A percentile compares a stretch with the other conserved stretches of the same genome.
Conservation (phyloP, 1,139 yeast genomes). For the Pichia norvegensis region DNA sequence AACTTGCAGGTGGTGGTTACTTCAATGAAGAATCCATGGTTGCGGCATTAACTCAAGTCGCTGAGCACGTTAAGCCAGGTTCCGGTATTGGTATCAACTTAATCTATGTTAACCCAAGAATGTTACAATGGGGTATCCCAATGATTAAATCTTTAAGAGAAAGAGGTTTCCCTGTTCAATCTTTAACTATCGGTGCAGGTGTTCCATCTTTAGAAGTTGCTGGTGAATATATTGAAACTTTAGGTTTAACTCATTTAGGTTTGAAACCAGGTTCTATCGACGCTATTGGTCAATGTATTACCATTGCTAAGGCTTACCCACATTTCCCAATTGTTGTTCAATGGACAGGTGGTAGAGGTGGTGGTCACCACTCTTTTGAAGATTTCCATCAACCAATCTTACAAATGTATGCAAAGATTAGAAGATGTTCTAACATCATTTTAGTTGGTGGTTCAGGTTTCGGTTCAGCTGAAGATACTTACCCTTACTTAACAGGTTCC, state of each 20-base stretch:
- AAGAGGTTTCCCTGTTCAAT: slow-evolving; percentile 92
- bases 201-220: slow-evolving; percentile 98
- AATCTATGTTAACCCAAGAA: slow-evolving; percentile 92
- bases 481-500: slow-evolving; percentile 93
- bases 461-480: slow-evolving; percentile 94
- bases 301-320: slow-evolving; percentile 94
- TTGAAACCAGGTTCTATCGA: slow-evolving; percentile 97
- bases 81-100: slow-evolving; percentile 85
- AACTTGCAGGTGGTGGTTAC: slow-evolving; percentile 98
- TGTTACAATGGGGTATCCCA: slow-evolving; percentile 99
- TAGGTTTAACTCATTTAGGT: slow-evolving; percentile 90
- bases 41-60: slow-evolving; percentile 65
- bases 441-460: slow-evolving; percentile 97
- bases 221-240: slow-evolving; percentile 84
- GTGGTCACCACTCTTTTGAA: slow-evolving; percentile 99
- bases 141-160: slow-evolving; percentile 81
- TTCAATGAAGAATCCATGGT: slow-evolving; percentile 67
- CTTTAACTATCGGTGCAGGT: slow-evolving; percentile 98
- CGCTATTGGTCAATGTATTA: slow-evolving; percentile 76
- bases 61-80: slow-evolving; percentile 65
- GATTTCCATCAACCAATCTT: slow-evolving; percentile 97
- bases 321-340: slow-evolving; percentile 91
- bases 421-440: slow-evolving; percentile 83
- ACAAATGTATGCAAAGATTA: slow-evolving; percentile 90
- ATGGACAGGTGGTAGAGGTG: slow-evolving; percentile 99